Evolutionary conservation across 805 yeast genomes (phyloP), one percentile per base, ranked within the genome.

Genomic region (Yarrowia osloensis): DNA sequence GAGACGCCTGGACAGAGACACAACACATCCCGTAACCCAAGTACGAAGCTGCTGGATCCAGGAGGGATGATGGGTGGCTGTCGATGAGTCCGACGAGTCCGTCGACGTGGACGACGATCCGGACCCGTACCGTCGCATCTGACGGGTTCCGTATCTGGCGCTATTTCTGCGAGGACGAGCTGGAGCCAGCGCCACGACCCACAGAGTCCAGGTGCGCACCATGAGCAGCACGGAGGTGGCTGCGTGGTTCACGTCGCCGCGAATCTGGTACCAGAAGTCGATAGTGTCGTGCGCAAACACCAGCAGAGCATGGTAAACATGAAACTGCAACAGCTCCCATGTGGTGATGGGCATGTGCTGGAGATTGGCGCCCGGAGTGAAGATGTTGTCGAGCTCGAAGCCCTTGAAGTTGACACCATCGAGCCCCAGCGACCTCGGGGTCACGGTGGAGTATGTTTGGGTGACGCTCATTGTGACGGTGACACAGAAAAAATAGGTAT

Each of bases 341-440:
- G 72, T 71, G 17, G 65, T 26, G 54, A 29, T 42, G 19, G 67
- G 50, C 44, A 68, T 40, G 40, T 37, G 42, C 28, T 67, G 42
- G 13, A 54, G 42, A 19, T 70, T 70, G 0, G 73, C 67, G 17
- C 73, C 74, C 0, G 73, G 67, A 4, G 69, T 49, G 33, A 71
- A 67, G 47, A 71, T 67, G 22, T 65, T 21, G 24, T 71, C 73
- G 24, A 71, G 66, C 40, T 70, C 62, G 47, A 71, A 70, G 33
- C 71, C 72, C 49, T 61, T 68, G 61, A 59, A 29, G 29, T 33
- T 66, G 24, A 66, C 39, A 3, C 70, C 70, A 3, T 61, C 54
- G 24, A 57, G 49, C 19, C 63, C 63, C 37, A 57, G 63, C 15
- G 63, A 39, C 37, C 49, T 40, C 21, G 17, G 49, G 33, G 63